Evolutionary conservation across 2,329 filamentous ascomycete genomes (phyloP), one percentile per base, ranked within the genome.

Genomic region (Stemphylium beticola): DNA sequence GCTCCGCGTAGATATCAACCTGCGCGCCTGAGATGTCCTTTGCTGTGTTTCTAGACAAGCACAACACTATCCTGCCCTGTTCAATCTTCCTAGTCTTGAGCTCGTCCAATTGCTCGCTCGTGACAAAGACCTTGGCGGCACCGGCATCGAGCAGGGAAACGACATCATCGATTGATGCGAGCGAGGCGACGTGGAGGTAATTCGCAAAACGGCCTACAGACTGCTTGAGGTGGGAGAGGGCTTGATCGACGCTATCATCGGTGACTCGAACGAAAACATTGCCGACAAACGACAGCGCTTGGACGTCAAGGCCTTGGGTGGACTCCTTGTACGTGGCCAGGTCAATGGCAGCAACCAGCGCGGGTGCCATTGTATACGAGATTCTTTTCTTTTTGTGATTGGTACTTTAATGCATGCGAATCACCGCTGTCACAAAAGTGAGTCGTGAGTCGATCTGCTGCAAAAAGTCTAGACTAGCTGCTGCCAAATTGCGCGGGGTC

Each of bases 121-220:
- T 83, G 45, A 96, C 90, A 74, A 98, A 95, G 58, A 95, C 88
- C 73, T 89, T 95, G 47, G 87, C 85, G 6, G 92, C 92, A 55
- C 95, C 95, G 60, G 87, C 85, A 74, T 99, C 91, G 51, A 99
- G 85, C 32, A 98, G 82, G 41, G 89, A 84, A 49, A 93, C 78
- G 32, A 98, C 81, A 60, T 96, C 89, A 62, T 92, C 88, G 50
- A 81, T 79, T 10, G 87, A 86, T 29, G 84, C 75, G 34, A 98
- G 81, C 18, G 78, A 78, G 4, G 90, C 88, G 45, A 87, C 92
- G 67, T 96, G 91, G 62, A 96, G 84, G 73, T 90, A 92, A 61
- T 90, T 84, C 62, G 81, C 75, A 48, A 85, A 82, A 8, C 76
- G 75, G 49, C 80, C 78, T 60, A 86, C 82, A 37, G 86, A 83